Percentiles rank a stretch among this genome's conserved stretches.
phyloP scores from a whole-genome alignment of 139 green algal genomes.

The Coelastrella sp. region DNA sequence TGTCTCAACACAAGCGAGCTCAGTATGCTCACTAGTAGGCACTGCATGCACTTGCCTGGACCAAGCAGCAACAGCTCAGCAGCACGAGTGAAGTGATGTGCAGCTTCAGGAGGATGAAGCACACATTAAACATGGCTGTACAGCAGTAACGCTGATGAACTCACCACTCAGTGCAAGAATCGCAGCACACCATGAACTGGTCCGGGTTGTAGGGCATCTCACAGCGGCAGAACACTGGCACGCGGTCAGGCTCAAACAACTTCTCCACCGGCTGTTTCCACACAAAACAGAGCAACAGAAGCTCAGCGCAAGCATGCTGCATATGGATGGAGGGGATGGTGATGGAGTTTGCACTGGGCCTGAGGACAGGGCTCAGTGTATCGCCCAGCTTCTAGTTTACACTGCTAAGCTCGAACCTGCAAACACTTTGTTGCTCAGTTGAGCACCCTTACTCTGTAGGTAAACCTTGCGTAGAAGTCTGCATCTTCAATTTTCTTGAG shows the following conservation, averaged over 20 bases:
- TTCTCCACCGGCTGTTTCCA: conserved; percentile 29
- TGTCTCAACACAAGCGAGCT: background rate
- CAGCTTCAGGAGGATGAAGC: too few species aligned
- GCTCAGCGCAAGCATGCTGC: too few species aligned
- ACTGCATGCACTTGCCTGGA: too few species aligned
- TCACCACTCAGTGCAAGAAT: conserved; percentile 82
- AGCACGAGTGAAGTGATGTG: too few species aligned
- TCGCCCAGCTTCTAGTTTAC: background rate
- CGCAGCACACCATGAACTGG: conserved; percentile 85
- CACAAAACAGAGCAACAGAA: background rate
- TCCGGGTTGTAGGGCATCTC: conserved; percentile 92
- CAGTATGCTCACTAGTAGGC: too few species aligned
- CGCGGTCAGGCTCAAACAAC: conserved; percentile 67
- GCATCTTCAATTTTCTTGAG: conserved; percentile 57
- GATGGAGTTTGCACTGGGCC: too few species aligned
- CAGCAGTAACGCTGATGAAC: background rate
- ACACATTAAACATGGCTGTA: too few species aligned
- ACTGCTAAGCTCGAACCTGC: background rate
- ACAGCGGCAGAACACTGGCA: conserved; percentile 89
- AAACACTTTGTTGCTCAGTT: background rate
- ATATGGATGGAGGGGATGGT: too few species aligned
- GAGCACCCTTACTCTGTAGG: conserved; percentile 67
- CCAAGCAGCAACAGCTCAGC: too few species aligned
- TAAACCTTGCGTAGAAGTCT: conserved; percentile 83
- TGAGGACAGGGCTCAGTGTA: too few species aligned